Base-by-base conservation (phyloP, 2,329 filamentous ascomycete genomes). In the Talaromyces sp. region DNA sequence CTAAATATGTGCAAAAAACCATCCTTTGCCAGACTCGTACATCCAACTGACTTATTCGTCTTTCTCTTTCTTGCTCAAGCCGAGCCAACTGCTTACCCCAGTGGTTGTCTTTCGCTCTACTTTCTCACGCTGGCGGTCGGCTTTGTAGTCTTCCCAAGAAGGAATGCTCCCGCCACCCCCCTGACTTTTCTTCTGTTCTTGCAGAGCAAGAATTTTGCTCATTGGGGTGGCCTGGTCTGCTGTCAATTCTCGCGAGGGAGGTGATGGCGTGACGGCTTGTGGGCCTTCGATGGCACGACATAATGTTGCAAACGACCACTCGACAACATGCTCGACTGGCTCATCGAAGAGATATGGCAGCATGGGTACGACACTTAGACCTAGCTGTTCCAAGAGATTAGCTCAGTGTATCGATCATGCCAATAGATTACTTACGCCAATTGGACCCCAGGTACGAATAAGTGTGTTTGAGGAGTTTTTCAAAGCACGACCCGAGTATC, bases 251-350 rank as follows among this genome's bases (percentile, higher is more conserved):
- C 72, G 5, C 69, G 62, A 12, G 66, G 69, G 31, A 14, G 72
- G 70, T 2, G 75, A 59, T 18, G 70, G 68, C 23, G 68, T 68
- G 9, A 87, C 84, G 16, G 85, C 85, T 52, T 80, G 77, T 57
- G 83, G 81, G 0, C 86, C 93, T 3, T 91, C 92, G 63, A 92
- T 84, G 0, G 84, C 74, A 72, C 87, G 84, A 72, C 97, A 95
- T 0, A 84, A 90, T 69, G 88, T 90, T 70, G 96, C 90, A 79
- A 98, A 98, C 2, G 84, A 75, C 89, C 89, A 97, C 72, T 98
- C 93, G 0, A 96, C 91, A 0, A 90, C 92, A 66, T 92, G 84
- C 78, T 98, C 95, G 6, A 99, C 92, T 0, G 95, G 93, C 75
- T 96, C 84, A 71, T 99, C 93, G 69, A 97, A 97, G 61, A 96